These are phyloP conservation scores for Acacia crassicarpa DNA, from an alignment of 306 rosid genomes.

Conservation along the genomic window DNA sequence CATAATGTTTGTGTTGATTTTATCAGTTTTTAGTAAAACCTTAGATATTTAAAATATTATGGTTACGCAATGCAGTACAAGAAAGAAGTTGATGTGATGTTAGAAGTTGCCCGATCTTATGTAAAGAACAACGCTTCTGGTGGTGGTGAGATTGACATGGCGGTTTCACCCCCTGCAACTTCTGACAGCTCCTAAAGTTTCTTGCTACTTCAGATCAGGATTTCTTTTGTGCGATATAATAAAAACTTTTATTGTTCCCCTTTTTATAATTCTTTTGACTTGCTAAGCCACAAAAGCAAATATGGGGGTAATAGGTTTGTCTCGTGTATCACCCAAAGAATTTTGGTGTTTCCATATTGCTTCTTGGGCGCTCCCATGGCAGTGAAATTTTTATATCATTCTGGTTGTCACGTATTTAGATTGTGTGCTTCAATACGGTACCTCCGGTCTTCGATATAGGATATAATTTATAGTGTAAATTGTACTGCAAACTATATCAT, in stretches of 20 bases:
- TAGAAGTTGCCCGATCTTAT: constrained; percentile 70
- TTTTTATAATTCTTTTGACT: constrained; percentile 29
- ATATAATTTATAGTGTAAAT: no score
- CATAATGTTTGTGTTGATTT: constrained; percentile 6
- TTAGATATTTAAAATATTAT: constrained; percentile 20
- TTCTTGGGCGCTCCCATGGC: background rate
- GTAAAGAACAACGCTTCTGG: constrained; percentile 40
- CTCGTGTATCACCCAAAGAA: constrained; percentile 23
- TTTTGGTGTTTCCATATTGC: constrained; percentile 1
- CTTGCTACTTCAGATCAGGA: constrained; percentile 26
- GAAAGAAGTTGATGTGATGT: constrained; percentile 79
- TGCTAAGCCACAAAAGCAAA: constrained; percentile 22
- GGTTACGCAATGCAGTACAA: constrained; percentile 69
- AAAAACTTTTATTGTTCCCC: constrained; percentile 8
- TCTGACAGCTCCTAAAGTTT: constrained; percentile 41
- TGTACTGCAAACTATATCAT: no score
- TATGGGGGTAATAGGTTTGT: constrained; percentile 34
- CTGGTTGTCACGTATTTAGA: background rate
- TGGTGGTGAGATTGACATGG: constrained; percentile 32
- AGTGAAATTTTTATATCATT: constrained; percentile 15
- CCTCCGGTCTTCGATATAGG: no score
- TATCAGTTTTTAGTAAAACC: background rate
- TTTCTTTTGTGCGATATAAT: constrained; percentile 36
- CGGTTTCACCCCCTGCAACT: constrained; percentile 33
- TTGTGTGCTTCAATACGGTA: no score